Base-by-base conservation (phyloP, 1,284 basidiomycete genomes). In the Mycena sp. region DNA sequence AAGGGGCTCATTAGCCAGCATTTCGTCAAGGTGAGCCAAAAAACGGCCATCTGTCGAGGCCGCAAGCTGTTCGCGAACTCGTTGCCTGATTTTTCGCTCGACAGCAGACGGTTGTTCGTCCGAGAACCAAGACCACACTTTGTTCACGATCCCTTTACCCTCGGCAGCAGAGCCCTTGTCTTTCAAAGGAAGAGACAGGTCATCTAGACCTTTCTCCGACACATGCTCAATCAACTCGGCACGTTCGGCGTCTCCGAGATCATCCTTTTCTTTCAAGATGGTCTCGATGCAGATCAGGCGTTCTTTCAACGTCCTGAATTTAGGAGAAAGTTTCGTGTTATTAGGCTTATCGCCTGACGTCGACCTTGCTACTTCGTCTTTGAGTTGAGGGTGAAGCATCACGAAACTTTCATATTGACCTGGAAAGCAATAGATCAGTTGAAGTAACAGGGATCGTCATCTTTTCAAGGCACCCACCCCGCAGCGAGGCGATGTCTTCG, bases 1-100 rank as follows among this genome's bases (percentile, higher is more conserved):
- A 1, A 56, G 53, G 6, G 69, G 72, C 48, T 74, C 71, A n/a
- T 52, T 63, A 5, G 66, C 67, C n/a, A 65, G 43, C 14, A 72
- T 50, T 1, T 51, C 68, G 30, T 75, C 68, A 1, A 81, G 67
- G 32, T 68, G 58, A 0, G 59, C 40, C 6, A 82, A 57, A 50
- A 81, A 81, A 1, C 75, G 63, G 1, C 61, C 45, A 56, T 81
- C 78, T 19, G 17, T 60, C 1, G 70, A 54, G 2, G 48, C 14
- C 26, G 65, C 10, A 26, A 65, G 9, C 51, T 62, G 26, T 32
- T 38, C 12, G 52, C 51, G 38, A 14, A 66, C 29, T 23, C 40
- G 17, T 1, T 28, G 43, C 5, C 48, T 50, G 40, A 68, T 58
- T 28, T 43, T 43, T 12, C 54, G 40, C 25, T 67, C 63, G n/a